Percentiles rank a stretch among this genome's conserved stretches.
Conservation (phyloP, 192 early-diverging fungal genomes). For the Gigaspora rosea region DNA sequence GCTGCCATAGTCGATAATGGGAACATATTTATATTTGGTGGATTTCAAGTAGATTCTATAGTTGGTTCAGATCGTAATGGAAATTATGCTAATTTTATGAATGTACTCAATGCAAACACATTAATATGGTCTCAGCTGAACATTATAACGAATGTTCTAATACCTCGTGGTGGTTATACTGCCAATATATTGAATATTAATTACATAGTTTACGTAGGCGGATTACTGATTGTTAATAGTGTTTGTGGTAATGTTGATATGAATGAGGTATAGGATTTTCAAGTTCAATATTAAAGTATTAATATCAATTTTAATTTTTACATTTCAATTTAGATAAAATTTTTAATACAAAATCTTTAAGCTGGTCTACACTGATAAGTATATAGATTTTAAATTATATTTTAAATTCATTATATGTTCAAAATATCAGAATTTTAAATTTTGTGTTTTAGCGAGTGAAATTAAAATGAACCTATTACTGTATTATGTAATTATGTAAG, state of each 20-base stretch:
- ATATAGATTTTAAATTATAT: no score
- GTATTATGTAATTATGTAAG: no score
- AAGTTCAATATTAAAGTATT: not conserved
- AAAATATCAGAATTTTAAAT: not conserved
- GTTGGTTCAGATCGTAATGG: not conserved
- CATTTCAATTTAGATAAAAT: no score
- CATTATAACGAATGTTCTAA: not conserved
- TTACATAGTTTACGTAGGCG: not conserved
- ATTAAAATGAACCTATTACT: not conserved
- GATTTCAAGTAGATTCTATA: not conserved
- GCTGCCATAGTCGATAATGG: not conserved
- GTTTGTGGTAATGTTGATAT: not conserved
- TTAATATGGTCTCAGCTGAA: not conserved
- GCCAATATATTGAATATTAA: not conserved
- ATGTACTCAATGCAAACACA: not conserved
- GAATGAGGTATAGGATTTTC: not conserved
- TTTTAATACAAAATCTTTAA: no score
- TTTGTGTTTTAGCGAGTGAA: not conserved
- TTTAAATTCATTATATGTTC: no score
- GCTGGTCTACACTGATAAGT: no score
- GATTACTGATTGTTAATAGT: not conserved
- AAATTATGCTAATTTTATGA: not conserved
- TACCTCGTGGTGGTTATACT: not conserved
- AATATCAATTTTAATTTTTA: no score
- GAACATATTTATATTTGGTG: slow-evolving; percentile 5